Base-by-base conservation (phyloP, 768 basidiomycete species). In the Mycena sanguinolenta region DNA sequence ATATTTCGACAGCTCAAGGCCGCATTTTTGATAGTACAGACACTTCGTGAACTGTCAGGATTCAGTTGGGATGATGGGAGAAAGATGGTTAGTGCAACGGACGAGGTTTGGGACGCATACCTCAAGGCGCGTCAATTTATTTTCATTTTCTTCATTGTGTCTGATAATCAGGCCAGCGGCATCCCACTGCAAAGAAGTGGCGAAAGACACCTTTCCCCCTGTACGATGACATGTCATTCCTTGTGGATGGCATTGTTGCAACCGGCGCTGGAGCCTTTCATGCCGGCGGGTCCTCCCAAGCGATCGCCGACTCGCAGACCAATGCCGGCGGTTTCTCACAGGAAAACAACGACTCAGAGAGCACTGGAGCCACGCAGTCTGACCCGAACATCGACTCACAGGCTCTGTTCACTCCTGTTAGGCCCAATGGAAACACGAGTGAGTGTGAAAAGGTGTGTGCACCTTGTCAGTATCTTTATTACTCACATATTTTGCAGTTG, bases 191-290 rank as follows among this genome's bases (percentile, higher is more conserved):
- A 27, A 1, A n/a, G 34, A 13, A 25, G 4, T 63, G 61, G 61
- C 49, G n/a, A 25, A 52, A n/a, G 10, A 53, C 32, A 1, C 34
- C 61, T 12, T 63, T 63, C 21, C 61, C 50, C 14, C 49, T 63
- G 2, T 63, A 63, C 17, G 34, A 63, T 16, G 50, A 63, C 50
- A 63, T 63, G 50, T 36, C 38, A 23, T 63, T 36, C 28, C 61
- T 63, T 13, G 50, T 63, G 7, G 61, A 63, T 3, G 61, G 61
- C 0, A 63, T 53, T 10, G 16, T 63, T 30, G 50, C 61, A 16
- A 62, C 60, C 27, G 60, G 60, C 8, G 60, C 49, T 2, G 60
- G 60, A 14, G 60, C 60, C 30, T 62, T 62, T n/a, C 60, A 62
- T 28, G 46, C 46, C 21, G 60, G 58, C 25, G 58, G 42, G 21